Base-by-base conservation (phyloP, 2,329 filamentous ascomycete species). In the Sordariomycetes sp. region DNA sequence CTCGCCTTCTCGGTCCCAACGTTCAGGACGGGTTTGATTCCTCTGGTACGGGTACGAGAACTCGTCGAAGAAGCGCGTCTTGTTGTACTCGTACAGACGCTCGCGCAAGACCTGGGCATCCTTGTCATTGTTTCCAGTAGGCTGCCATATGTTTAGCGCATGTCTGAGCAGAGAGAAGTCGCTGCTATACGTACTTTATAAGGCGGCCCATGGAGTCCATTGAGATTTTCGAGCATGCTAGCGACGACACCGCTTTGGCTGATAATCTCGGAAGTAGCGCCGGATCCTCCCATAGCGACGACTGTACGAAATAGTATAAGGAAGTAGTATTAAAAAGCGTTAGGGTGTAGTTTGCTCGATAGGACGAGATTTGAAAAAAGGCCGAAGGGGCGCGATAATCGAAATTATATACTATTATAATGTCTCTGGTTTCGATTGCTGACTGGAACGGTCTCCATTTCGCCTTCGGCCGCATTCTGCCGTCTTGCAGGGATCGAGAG, bases 1-100 rank as follows among this genome's bases (percentile, higher is more conserved):
- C 30, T 32, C 30, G 18, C 30, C 18, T 32, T 32, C 30, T 32
- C 30, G 30, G 30, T 32, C 30, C 30, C 30, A 32, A 21, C 30
- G 30, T 32, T 32, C 30, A 21, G 30, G 30, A 32, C 30, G 30
- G 18, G 30, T 32, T 20, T 32, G 30, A 32, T 32, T 32, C 4
- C 30, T 32, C 18, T 32, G 30, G 19, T 32, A 32, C 30, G 30
- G 30, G 30, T 32, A 32, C 30, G 30, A 32, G 30, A 32, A 32
- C 30, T 32, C 30, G 18, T 32, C 30, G 30, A 32, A 32, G 30
- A 32, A 32, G 18, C 30, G 30, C 12, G 14, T 32, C 18, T 32
- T 32, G 30, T 32, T 32, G 30, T 32, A 32, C 30, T 32, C 30
- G 30, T 32, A 32, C 30, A 32, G 18, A 32, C 30, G 30, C 30